Conservation (phyloP, 2,329 filamentous ascomycete species). For the Sordariomycetes sp. region DNA sequence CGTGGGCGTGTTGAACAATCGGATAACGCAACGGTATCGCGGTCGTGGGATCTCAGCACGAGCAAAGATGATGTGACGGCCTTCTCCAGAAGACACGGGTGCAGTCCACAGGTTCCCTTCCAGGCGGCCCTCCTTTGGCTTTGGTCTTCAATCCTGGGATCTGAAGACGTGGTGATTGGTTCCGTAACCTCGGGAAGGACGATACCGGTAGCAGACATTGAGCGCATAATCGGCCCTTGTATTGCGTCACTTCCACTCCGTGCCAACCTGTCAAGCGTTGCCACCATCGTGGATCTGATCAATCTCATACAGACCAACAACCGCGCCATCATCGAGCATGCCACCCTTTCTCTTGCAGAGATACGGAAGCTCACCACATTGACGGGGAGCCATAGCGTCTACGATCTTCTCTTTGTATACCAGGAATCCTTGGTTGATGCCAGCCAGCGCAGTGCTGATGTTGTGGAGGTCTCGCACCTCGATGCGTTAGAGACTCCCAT, state of each 20-base stretch:
- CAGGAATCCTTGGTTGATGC: constrained; percentile 52
- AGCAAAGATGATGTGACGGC: constrained; percentile 11
- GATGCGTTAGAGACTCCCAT: constrained; percentile 69
- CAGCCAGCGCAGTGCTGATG: constrained; percentile 14
- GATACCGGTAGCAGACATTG: constrained; percentile 55
- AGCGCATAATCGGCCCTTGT: constrained; percentile 67
- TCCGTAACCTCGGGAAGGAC: constrained; percentile 74
- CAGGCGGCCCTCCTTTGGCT: constrained; percentile 59
- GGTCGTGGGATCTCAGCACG: neutral
- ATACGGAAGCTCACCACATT: constrained; percentile 51
- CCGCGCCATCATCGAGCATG: constrained; percentile 50
- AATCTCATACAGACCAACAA: constrained; percentile 51
- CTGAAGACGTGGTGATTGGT: constrained; percentile 57
- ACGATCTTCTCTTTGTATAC: constrained; percentile 72
- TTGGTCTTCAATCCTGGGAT: constrained; percentile 50
- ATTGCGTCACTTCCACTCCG: constrained; percentile 64
- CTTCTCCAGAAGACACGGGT: constrained; percentile 23
- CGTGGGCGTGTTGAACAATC: constrained; percentile 15
- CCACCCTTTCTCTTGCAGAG: constrained; percentile 49
- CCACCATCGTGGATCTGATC: constrained; percentile 46
- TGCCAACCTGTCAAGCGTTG: constrained; percentile 38
- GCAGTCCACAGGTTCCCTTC: constrained; percentile 59
- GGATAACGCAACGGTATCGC: neutral
- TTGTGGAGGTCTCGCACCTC: constrained; percentile 43
- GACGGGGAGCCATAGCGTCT: constrained; percentile 43